A percentile compares a stretch with the other conserved stretches of the same genome.
phyloP scores from a whole-genome alignment of 768 basidiomycete genomes.

The Rhodocollybia butyracea region DNA sequence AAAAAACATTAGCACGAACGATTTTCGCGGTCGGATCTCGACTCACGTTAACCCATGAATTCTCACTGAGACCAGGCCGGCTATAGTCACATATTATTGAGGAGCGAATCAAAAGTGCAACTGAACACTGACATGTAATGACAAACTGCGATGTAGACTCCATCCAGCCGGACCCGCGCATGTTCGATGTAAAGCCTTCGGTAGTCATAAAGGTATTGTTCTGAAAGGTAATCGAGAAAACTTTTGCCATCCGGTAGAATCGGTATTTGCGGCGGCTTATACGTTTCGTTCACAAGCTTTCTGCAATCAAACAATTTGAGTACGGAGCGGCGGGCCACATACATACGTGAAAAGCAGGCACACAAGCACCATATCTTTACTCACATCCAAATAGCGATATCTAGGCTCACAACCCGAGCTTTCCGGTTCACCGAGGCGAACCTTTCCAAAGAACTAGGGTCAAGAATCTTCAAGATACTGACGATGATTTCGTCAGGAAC shows the following conservation, averaged over 20 bases:
- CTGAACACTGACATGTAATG: slow-evolving; percentile 71
- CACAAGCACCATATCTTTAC: slow-evolving; percentile 13
- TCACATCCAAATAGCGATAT: slow-evolving; percentile 75
- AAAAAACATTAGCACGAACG: slow-evolving; percentile 9
- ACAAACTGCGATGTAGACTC: slow-evolving; percentile 89
- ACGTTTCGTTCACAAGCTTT: slow-evolving; percentile 58
- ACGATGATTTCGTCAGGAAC: slow-evolving; percentile 80
- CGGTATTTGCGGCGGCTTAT: slow-evolving; percentile 73
- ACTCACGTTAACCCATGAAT: slow-evolving; percentile 83
- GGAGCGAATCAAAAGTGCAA: slow-evolving; percentile 7
- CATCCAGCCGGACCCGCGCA: slow-evolving; percentile 81
- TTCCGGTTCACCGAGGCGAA: slow-evolving; percentile 75
- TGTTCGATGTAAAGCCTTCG: slow-evolving; percentile 80
- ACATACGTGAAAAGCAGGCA: neutral
- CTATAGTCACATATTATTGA: slow-evolving; percentile 29
- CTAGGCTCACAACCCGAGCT: slow-evolving; percentile 69
- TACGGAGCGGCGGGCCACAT: neutral
- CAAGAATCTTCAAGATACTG: slow-evolving; percentile 61
- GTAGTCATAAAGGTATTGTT: slow-evolving; percentile 43
- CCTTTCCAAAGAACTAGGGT: slow-evolving; percentile 67
- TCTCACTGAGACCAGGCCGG: slow-evolving; percentile 76
- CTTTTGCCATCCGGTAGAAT: slow-evolving; percentile 33
- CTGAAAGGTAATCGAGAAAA: neutral
- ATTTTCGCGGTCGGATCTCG: neutral
- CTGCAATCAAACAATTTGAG: slow-evolving; percentile 33